Base-by-base conservation (phyloP, 179 eudicot genomes). In the Monotropa hypopitys region DNA sequence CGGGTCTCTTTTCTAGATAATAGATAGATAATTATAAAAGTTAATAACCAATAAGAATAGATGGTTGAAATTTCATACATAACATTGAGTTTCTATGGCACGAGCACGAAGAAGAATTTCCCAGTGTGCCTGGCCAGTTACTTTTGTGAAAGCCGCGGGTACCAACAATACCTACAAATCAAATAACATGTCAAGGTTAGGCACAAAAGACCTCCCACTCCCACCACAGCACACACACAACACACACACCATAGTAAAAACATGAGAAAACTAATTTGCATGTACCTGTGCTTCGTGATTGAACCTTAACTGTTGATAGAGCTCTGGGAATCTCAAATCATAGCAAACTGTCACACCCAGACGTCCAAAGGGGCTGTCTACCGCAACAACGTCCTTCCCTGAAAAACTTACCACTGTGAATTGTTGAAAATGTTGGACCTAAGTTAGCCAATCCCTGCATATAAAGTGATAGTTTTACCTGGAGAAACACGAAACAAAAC, bases 61-160 rank as follows among this genome's bases (percentile, higher is more conserved):
- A 30, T 50, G 61, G 11, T 72, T 32, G 43, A n/a, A 72, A 62
- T 62, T 79, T 54, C 93, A 77, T 88, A 93, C 98, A 77, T 92
- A 92, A 83, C 98, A 94, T 80, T 94, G 98, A 45, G 90, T 94
- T 86, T 94, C 98, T 76, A 94, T 89, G 53, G 97, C 98, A 77
- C 97, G 94, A 47, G 97, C 94, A 68, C 97, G 98, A 70, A 94
- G 96, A 82, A 94, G 92, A 84, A 90, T 79, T 81, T 92, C 98
- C 98, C 97, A 94, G 78, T 94, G 98, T 61, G 97, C 98, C 86
- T 87, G 79, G 73, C 98, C 97, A 40, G 98, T 94, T 81, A 88
- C 86, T 74, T 85, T 89, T 23, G 98, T 92, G 84, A 92, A 92
- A 71, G 97, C 98, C 54, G 98, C 85, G 70, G 98, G 98, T 53